phyloP scores from a whole-genome alignment of 2,329 filamentous ascomycete species.

The Ilyonectria destructans region DNA sequence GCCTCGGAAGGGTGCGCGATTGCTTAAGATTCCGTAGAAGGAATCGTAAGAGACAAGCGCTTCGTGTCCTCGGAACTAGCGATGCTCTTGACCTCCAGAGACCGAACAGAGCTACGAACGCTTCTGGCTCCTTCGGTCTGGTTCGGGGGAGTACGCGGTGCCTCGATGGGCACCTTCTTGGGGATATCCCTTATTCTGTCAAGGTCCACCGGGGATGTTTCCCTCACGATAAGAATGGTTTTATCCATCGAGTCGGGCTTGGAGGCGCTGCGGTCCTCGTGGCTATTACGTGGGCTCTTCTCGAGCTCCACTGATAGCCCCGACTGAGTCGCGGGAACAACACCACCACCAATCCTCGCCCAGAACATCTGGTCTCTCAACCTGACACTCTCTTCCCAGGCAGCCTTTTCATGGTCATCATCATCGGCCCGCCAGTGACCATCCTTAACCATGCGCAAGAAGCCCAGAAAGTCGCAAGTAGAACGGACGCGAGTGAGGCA shows the following conservation, averaged over 20 bases:
- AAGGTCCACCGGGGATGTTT: slow-evolving; percentile 44
- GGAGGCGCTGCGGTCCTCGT: slow-evolving; percentile 48
- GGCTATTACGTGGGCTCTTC: slow-evolving; percentile 54
- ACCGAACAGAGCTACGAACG: slow-evolving; percentile 48
- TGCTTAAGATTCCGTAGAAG: slow-evolving; percentile 38
- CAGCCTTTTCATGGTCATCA: slow-evolving; percentile 86
- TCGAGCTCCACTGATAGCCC: slow-evolving; percentile 50
- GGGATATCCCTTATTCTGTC: slow-evolving; percentile 38
- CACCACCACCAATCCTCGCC: slow-evolving; percentile 92
- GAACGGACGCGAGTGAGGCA: slow-evolving; percentile 88
- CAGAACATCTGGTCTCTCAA: slow-evolving; percentile 98
- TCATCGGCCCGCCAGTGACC: slow-evolving; percentile 91
- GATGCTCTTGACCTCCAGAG: slow-evolving; percentile 48
- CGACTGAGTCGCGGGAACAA: slow-evolving; percentile 75
- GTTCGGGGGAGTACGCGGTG: slow-evolving; percentile 52
- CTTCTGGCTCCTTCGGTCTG: slow-evolving; percentile 48
- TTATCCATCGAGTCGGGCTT: slow-evolving; percentile 39
- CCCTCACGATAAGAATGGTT: slow-evolving; percentile 33
- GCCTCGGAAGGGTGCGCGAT: neutral
- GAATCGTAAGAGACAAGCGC: slow-evolving; percentile 51
- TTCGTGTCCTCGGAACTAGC: slow-evolving; percentile 46
- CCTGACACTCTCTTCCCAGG: slow-evolving; percentile 95
- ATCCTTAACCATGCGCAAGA: slow-evolving; percentile 91
- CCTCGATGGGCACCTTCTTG: slow-evolving; percentile 39
- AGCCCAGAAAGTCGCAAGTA: slow-evolving; percentile 93